These are phyloP conservation scores for Quercus lobata DNA, from an alignment of 331 rosid species.

Conservation along the genomic window DNA sequence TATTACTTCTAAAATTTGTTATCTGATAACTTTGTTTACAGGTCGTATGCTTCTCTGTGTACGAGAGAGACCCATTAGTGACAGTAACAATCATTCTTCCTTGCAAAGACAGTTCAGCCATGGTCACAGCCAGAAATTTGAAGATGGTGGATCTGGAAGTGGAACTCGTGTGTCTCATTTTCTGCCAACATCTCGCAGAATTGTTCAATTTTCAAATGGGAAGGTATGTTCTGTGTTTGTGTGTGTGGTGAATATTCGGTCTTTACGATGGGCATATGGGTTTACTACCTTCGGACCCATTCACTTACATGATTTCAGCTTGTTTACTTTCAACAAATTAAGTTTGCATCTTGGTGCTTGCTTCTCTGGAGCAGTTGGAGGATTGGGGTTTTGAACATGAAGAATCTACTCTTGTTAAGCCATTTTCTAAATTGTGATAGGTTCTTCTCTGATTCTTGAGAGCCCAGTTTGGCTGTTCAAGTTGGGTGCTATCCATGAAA, in stretches of 20 bases:
- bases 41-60: conserved; percentile 98
- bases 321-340: neutral
- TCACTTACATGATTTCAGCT: neutral
- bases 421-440: neutral
- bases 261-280: neutral
- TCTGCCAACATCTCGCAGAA: conserved; percentile 59
- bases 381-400: neutral
- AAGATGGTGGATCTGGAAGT: conserved; percentile 52
- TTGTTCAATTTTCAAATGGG: conserved; percentile 61
- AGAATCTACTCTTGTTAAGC: neutral
- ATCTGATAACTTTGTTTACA: conserved; percentile 23
- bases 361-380: neutral
- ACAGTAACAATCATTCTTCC: conserved; percentile 71
- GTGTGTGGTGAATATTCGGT: neutral
- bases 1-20: neutral
- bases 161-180: conserved; percentile 64
- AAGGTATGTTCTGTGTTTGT: conserved; percentile 30
- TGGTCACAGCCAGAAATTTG: conserved; percentile 71
- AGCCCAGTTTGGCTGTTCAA: neutral
- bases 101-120: conserved; percentile 95
- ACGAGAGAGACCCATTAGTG: conserved; percentile 70
- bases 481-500: neutral
- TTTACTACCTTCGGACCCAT: neutral
- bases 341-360: neutral
- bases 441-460: neutral